phyloP scores from a whole-genome alignment of 225 moss, liverwort and hornwort genomes.

The Straminergon stramineum region DNA sequence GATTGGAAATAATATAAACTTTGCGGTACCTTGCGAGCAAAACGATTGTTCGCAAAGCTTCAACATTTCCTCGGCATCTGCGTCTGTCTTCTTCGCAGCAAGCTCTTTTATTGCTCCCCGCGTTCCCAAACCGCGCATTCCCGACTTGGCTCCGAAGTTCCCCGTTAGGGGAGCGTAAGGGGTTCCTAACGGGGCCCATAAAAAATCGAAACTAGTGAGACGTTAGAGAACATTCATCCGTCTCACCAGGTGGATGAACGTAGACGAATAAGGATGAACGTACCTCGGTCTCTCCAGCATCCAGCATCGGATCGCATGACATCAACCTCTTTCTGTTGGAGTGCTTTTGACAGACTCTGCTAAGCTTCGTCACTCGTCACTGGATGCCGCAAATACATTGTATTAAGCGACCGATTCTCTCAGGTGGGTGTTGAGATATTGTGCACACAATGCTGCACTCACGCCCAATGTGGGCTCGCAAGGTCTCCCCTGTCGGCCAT shows the following conservation, averaged over 20 bases:
- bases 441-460: constrained; percentile 29
- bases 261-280: not conserved
- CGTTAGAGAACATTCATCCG: no score
- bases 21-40: constrained; percentile 20
- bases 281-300: not conserved
- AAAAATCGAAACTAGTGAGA: no score
- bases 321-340: not conserved
- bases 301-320: not conserved
- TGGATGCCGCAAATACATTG: not conserved
- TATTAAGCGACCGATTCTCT: not conserved
- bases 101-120: no score
- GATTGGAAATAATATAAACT: not conserved
- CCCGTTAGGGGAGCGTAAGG: no score
- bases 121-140: no score
- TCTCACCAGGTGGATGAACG: not conserved
- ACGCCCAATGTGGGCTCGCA: constrained; percentile 39
- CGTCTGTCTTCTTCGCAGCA: constrained; percentile 36
- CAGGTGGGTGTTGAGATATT: not conserved
- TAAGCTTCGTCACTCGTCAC: not conserved
- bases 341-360: not conserved
- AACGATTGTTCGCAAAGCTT: constrained; percentile 44
- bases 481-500: constrained; percentile 5
- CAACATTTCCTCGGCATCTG: constrained; percentile 45
- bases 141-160: no score
- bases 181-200: no score